A percentile compares a stretch with the other conserved stretches of the same genome.
phyloP scores from a whole-genome alignment of 805 yeast genomes.

The Zygosaccharomyces siamensis region DNA sequence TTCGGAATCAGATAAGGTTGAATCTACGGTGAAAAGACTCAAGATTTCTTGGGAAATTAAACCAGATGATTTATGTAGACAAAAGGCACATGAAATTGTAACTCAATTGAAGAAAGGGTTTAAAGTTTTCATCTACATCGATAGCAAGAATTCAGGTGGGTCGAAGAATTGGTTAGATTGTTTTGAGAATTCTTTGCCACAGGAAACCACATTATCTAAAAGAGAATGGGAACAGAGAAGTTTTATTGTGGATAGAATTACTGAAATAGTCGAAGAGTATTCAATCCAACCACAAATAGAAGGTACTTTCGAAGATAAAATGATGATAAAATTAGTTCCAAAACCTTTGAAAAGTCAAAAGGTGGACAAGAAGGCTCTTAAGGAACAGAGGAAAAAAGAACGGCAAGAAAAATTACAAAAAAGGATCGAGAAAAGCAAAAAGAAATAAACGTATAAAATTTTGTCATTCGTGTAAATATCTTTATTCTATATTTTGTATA shows the following conservation, averaged over 20 bases:
- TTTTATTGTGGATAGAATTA: slow-evolving; percentile 31
- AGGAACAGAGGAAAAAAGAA: slow-evolving; percentile 33
- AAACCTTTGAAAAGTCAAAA: slow-evolving; percentile 19
- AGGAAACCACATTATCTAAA: slow-evolving; percentile 20
- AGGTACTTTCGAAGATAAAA: slow-evolving; percentile 31
- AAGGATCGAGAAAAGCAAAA: slow-evolving; percentile 22
- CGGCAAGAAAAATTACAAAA: slow-evolving; percentile 34
- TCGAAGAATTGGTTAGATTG: slow-evolving; percentile 27
- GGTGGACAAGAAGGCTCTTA: slow-evolving; percentile 32
- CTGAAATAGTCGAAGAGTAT: slow-evolving; percentile 25
- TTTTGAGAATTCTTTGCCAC: slow-evolving; percentile 19
- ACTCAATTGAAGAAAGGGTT: slow-evolving; percentile 42
- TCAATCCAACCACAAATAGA: slow-evolving; percentile 23
- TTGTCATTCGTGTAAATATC: neutral
- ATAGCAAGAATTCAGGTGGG: slow-evolving; percentile 32
- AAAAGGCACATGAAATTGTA: slow-evolving; percentile 48
- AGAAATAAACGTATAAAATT: neutral
- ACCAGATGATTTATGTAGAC: slow-evolving; percentile 47
- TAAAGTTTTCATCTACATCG: slow-evolving; percentile 40
- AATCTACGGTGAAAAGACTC: slow-evolving; percentile 41
- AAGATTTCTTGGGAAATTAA: slow-evolving; percentile 55
- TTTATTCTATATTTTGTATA: slow-evolving; percentile 2
- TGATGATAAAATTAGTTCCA: slow-evolving; percentile 29
- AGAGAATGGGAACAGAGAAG: slow-evolving; percentile 36
- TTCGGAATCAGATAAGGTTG: slow-evolving; percentile 18